These are phyloP conservation scores for Lepidium aucheri DNA, from an alignment of 345 rosid species.

Conservation along the genomic window DNA sequence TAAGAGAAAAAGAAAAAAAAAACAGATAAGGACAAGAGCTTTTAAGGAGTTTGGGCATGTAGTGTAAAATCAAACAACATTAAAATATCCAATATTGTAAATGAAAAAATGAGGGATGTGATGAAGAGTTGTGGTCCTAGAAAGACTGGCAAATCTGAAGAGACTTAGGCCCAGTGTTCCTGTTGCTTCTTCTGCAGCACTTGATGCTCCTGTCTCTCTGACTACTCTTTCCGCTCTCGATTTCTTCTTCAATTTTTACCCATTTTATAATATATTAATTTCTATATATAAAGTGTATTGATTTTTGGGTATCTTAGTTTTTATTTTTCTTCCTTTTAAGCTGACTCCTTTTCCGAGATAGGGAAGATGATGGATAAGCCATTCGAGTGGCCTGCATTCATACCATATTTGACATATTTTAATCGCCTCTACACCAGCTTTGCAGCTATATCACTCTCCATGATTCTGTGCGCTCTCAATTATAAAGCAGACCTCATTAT, in stretches of 20 bases:
- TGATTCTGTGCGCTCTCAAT: too few species aligned
- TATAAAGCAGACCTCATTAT: too few species aligned
- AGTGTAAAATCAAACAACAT: constrained; percentile 33
- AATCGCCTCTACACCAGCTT: too few species aligned
- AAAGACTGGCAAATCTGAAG: constrained; percentile 33
- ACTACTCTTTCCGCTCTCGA: constrained; percentile 23
- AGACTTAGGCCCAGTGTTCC: constrained; percentile 29
- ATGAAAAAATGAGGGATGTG: constrained; percentile 17
- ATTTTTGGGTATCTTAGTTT: not conserved
- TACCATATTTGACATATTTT: too few species aligned
- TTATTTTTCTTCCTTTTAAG: not conserved
- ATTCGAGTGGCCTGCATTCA: too few species aligned
- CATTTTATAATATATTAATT: not conserved
- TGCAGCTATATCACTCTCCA: too few species aligned
- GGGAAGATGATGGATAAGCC: too few species aligned
- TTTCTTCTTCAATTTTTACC: not conserved
- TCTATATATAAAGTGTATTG: not conserved
- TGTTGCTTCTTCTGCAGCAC: constrained; percentile 40
- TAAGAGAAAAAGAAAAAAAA: not conserved
- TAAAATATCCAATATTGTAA: constrained; percentile 31
- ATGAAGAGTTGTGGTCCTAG: constrained; percentile 24
- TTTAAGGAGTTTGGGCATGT: constrained; percentile 34
- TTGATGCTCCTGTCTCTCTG: constrained; percentile 37
- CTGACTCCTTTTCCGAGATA: constrained; percentile 14
- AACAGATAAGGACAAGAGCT: constrained; percentile 24